Evolutionary conservation across 768 basidiomycete genomes (phyloP), one percentile per base, ranked within the genome.

Genomic region (Lepiota subincarnata): DNA sequence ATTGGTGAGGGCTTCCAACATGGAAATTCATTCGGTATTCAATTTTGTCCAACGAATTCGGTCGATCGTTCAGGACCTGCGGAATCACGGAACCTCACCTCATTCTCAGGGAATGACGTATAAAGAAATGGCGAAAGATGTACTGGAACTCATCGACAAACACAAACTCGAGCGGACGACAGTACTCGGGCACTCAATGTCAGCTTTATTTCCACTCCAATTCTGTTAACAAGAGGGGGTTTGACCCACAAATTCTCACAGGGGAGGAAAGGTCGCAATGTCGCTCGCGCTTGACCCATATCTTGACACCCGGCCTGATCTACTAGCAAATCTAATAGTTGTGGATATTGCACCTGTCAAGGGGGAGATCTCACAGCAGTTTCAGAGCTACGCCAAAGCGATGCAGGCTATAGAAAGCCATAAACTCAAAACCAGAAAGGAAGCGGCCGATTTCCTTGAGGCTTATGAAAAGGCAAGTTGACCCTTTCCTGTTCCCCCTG

Each of bases 181-280:
- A 1, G 75, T 97, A 4, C 72, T 96, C 5, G 94, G 94, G 0
- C 94, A 96, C 64, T 95, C 92, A 2, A 94, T 96, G 93, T 92
- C 58, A 52, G 87, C 72, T 0, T 16, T n/a, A n/a, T n/a, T n/a
- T 24, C 5, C 24, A 38, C 20, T 1, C 11, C 34, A 14, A n/a
- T 53, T 3, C 8, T 24, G 44, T 20, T 12, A 46, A 63, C 37
- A 56, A 5, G 5, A 5, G 5, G 5, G 5, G 48, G 13, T 3
- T 19, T 31, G 31, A 31, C 31, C 3, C 31, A 8, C 28, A 6
- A 5, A 35, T 6, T 57, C 41, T n/a, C 12, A 34, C 57, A 92
- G 89, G 90, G 92, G 92, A 54, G 92, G 91, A 19, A 95, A 92
- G 65, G 86, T 82, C 2, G 87, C 87, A 0, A 89, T 90, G 87